Conservation (phyloP, 495 filamentous ascomycete genomes). For the Cryomyces antarcticus region DNA sequence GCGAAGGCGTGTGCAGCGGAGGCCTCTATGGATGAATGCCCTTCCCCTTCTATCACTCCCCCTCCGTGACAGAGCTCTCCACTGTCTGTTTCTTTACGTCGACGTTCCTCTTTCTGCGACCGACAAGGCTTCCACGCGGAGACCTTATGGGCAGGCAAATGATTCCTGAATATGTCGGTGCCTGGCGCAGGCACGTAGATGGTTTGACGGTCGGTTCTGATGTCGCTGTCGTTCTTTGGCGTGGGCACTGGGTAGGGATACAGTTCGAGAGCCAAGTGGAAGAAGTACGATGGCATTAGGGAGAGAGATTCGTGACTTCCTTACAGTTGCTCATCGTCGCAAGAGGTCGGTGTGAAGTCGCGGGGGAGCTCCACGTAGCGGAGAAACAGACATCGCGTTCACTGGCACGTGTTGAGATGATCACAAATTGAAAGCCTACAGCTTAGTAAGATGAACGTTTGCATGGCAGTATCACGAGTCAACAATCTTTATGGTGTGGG, state of each 20-base stretch:
- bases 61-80: background rate
- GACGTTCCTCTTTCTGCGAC: conserved; percentile 1
- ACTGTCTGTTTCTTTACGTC: conserved; percentile 3
- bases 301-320: background rate
- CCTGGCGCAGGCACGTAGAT: conserved; percentile 22
- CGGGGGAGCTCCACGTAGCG: no score
- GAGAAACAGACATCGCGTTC: no score
- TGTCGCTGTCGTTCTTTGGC: conserved; percentile 1
- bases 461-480: no score
- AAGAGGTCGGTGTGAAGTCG: no score
- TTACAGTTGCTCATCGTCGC: conserved; percentile 1
- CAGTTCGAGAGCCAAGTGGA: conserved; percentile 76
- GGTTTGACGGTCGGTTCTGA: no score
- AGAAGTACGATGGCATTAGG: conserved; percentile 71
- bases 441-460: no score
- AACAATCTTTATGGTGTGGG: no score
- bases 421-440: no score
- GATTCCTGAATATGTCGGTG: conserved; percentile 27
- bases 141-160: conserved; percentile 21
- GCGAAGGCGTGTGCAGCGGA: no score
- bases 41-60: no score
- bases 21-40: no score
- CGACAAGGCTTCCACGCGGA: conserved; percentile 11
- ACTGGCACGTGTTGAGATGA: no score
- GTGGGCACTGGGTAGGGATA: conserved; percentile 23